Conservation (phyloP, 2,329 filamentous ascomycete species). For the Arthrobotrys sinensis region DNA sequence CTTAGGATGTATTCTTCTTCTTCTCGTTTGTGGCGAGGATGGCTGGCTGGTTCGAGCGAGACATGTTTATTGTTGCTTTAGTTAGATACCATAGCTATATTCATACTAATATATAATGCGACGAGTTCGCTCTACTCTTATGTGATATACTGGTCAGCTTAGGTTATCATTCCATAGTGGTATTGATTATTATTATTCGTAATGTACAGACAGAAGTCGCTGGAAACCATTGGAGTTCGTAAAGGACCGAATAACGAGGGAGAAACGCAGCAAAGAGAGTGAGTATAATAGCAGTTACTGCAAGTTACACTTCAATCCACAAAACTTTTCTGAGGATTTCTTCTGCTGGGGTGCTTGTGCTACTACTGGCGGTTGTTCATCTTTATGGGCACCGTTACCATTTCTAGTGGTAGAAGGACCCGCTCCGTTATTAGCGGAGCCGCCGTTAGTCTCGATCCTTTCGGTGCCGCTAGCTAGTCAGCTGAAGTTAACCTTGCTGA, state of each 20-base stretch:
- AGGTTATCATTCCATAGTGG: not conserved
- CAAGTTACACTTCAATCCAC: conserved; percentile 55
- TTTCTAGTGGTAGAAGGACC: conserved; percentile 10
- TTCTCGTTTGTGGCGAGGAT: not conserved
- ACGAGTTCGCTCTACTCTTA: not conserved
- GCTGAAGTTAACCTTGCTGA: conserved; percentile 77
- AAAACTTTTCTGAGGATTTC: conserved; percentile 49
- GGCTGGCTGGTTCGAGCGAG: conserved; percentile 11
- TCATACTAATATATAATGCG: conserved; percentile 18
- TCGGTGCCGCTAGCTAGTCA: conserved; percentile 81
- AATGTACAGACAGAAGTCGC: conserved; percentile 39
- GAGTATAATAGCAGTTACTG: conserved; percentile 22
- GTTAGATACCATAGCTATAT: conserved; percentile 9
- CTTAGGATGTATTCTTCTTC: not conserved
- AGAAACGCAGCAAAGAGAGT: conserved; percentile 3
- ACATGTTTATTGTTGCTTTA: not conserved
- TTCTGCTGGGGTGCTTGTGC: conserved; percentile 10
- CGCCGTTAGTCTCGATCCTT: conserved; percentile 54
- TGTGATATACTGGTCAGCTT: no score
- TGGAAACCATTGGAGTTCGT: conserved; percentile 10
- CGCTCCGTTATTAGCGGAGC: conserved; percentile 45
- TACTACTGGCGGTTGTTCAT: conserved; percentile 15
- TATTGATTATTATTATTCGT: conserved; percentile 46
- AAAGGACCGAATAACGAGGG: conserved; percentile 11
- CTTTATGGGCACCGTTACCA: conserved; percentile 11